Conservation (phyloP, 352 stramenopile species). For the Pythium oligandrum region DNA sequence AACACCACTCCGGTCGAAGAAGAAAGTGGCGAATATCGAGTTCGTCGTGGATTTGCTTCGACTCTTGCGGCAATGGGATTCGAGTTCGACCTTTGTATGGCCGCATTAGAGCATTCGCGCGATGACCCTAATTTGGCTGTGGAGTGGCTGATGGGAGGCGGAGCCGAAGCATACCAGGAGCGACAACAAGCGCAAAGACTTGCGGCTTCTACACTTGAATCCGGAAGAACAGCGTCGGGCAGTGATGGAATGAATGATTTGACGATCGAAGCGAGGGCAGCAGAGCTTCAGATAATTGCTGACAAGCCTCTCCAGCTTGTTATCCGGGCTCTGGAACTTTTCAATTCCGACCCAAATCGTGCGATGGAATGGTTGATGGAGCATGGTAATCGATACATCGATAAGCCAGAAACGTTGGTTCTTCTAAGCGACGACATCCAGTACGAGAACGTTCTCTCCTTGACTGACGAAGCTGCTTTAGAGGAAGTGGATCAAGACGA, state of each 20-base stretch:
- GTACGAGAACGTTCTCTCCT: conserved; percentile 31
- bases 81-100: conserved; percentile 86
- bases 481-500: conserved; percentile 79
- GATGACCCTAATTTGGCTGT: conserved; percentile 83
- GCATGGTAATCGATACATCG: conserved; percentile 52
- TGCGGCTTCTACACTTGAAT: conserved; percentile 37
- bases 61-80: conserved; percentile 86
- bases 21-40: conserved; percentile 66
- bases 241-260: conserved; percentile 10
- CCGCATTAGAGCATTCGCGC: conserved; percentile 67
- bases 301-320: conserved; percentile 65
- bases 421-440: conserved; percentile 46
- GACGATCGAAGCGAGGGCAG: conserved; percentile 54
- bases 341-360: conserved; percentile 73
- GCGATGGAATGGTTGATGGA: conserved; percentile 89
- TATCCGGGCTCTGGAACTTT: conserved; percentile 67
- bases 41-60: conserved; percentile 72
- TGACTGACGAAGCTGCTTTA: conserved; percentile 61
- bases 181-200: conserved; percentile 56
- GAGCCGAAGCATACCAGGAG: conserved; percentile 70
- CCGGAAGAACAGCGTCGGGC: conserved; percentile 13
- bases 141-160: conserved; percentile 82
- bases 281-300: conserved; percentile 72
- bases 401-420: conserved; percentile 42
- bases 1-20: conserved; percentile 43